phyloP scores from a whole-genome alignment of 1,284 basidiomycete genomes.

The Cutaneotrichosporon sp. region DNA sequence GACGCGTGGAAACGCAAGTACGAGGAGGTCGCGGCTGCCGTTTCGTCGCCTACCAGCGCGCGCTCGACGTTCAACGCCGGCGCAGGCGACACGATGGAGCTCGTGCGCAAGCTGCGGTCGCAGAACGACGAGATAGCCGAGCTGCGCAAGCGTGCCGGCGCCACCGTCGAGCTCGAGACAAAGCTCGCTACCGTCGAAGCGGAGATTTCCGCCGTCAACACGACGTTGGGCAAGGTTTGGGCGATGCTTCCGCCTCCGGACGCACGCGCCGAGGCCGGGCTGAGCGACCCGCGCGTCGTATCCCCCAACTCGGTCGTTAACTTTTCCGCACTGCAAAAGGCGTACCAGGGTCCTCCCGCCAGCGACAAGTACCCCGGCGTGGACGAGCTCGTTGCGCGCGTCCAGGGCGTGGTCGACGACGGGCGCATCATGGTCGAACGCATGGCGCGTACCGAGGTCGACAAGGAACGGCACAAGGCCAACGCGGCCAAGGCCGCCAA shows the following conservation, averaged over 20 bases:
- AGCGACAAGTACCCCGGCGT: constrained; percentile 47
- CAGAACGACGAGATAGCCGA: constrained; percentile 32
- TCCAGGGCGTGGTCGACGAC: constrained; percentile 71
- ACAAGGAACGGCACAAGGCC: constrained; percentile 78
- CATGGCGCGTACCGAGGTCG: constrained; percentile 71
- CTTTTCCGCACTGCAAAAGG: constrained; percentile 43
- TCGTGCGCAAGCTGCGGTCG: constrained; percentile 10
- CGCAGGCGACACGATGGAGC: constrained; percentile 11
- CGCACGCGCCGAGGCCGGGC: constrained; percentile 60
- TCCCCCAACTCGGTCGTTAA: constrained; percentile 45
- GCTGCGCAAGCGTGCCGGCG: neutral
- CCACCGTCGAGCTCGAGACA: constrained; percentile 15
- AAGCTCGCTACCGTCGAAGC: constrained; percentile 27
- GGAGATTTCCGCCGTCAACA: constrained; percentile 58
- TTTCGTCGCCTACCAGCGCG: neutral
- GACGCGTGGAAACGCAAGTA: constrained; percentile 55
- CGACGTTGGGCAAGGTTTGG: constrained; percentile 70
- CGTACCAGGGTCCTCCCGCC: constrained; percentile 35
- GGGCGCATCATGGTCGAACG: constrained; percentile 76
- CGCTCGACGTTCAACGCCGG: neutral
- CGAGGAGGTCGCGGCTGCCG: constrained; percentile 48
- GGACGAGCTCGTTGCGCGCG: constrained; percentile 66
- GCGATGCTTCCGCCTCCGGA: constrained; percentile 69
- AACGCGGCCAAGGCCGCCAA: constrained; percentile 85
- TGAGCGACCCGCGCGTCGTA: constrained; percentile 55